These are phyloP conservation scores for Xylaria bambusicola DNA, from an alignment of 495 filamentous ascomycete species.

Conservation along the genomic window DNA sequence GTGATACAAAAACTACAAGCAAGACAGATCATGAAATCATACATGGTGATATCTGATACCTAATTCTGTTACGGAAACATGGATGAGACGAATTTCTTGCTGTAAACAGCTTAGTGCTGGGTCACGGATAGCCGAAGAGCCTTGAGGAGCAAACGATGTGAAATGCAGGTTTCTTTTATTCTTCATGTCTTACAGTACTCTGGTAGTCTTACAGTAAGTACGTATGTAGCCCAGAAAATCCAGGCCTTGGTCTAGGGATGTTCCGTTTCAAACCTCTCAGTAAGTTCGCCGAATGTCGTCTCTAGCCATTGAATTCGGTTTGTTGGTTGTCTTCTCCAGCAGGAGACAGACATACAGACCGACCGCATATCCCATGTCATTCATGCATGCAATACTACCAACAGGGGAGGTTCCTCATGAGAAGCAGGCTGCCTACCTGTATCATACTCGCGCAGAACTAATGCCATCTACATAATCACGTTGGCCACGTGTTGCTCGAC, in stretches of 20 bases:
- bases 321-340: not conserved
- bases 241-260: too few species aligned
- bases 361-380: not conserved
- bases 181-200: too few species aligned
- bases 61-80: not conserved
- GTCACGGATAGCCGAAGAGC: not conserved
- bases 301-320: not conserved
- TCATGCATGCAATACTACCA: conserved; percentile 7
- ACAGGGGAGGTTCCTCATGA: not conserved
- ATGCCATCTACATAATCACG: conserved; percentile 3
- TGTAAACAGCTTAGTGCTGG: not conserved
- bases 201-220: too few species aligned
- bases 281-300: not conserved
- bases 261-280: not conserved
- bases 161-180: not conserved
- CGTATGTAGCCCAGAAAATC: too few species aligned
- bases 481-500: conserved; percentile 18
- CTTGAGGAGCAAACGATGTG: not conserved
- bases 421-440: not conserved
- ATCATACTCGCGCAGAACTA: not conserved
- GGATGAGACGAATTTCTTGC: not conserved
- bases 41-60: not conserved
- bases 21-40: conserved; percentile 2
- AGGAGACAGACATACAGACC: not conserved
- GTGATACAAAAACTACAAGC: not conserved